Evolutionary conservation across 202 grass and related monocot genomes (phyloP).

Genomic region (Panicum virgatum): DNA sequence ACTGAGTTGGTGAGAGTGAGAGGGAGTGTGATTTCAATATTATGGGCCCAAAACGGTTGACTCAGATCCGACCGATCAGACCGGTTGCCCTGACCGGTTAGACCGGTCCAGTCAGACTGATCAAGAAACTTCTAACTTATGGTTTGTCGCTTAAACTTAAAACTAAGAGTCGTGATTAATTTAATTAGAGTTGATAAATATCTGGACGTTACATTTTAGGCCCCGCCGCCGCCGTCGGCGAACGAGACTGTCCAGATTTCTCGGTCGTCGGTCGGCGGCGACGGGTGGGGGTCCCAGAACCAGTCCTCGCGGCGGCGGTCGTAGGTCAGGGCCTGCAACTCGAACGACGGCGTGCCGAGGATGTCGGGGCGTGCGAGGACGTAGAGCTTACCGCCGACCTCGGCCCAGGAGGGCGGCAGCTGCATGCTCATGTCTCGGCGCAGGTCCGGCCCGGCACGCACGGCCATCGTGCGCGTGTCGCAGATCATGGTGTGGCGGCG

Average conservation of each 20-base stretch:
- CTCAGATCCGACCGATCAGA: no score
- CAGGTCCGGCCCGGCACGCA: background rate
- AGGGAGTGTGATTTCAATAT: no score
- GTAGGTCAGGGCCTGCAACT: background rate
- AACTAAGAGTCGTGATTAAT: no score
- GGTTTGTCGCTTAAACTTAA: no score
- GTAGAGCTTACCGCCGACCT: slow-evolving; percentile 8
- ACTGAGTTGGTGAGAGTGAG: no score
- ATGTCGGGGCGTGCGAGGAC: background rate
- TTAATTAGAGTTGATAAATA: no score
- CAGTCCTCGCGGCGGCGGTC: background rate
- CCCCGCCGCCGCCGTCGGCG: background rate
- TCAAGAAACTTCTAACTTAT: no score
- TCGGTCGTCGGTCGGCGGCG: background rate
- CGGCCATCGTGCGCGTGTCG: background rate
- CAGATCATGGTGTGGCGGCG: background rate
- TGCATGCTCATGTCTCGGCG: background rate
- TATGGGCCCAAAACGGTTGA: no score
- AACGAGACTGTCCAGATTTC: background rate
- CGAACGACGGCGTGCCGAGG: background rate
- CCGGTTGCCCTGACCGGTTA: no score
- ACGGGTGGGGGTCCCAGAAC: background rate
- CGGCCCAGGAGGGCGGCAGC: background rate
- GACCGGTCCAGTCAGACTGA: no score
- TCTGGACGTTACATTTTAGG: no score